Evolutionary conservation across 129 eudicot species (phyloP), one percentile per base, ranked within the genome.

Genomic region (Dittrichia graveolens): DNA sequence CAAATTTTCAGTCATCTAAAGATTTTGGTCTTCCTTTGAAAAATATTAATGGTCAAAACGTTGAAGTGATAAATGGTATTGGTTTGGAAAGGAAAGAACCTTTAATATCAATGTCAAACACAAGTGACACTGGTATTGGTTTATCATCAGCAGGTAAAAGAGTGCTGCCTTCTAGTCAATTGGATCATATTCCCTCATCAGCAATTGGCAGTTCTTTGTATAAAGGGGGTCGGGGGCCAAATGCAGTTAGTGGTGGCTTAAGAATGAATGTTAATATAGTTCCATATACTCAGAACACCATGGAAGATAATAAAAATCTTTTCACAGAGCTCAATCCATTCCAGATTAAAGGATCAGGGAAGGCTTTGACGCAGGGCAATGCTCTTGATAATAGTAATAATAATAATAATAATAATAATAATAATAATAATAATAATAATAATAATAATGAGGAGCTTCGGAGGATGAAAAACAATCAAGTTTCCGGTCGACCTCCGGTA

Each of bases 281-380:
- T 60, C 99, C 99, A 35, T 86, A 88, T 75, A 83, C 78, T 73
- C 86, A 83, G 68, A 83, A 71, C 77, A 82, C 48, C 38, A 11
- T 82, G 5, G 97, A 95, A 46, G 99, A 95, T 61, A 81, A 86
- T 40, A 90, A 81, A 72, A 84, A 88, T 76, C 96, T 90, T 56
- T 95, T 95, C 72, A 91, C 99, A 24, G 99, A 95, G 42, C 94
- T 95, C 34, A 95, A 95, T 75, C 99, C 99, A 8, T 95, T 95
- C 79, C 91, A 86, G 60, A 79, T 86, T 43, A 89, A 88, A 79
- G 96, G 93, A 14, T 75, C 97, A 38, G 89, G 96, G 65, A 91
- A 82, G 69, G 67, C 66, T 59, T 73, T 61, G 18, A 75, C 78
- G 69, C 88, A 82, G 77, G 82, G 70, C 67, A 82, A 71, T 77